Conservation (phyloP, 306 rosid species). For the Casuarina cunninghamiana region DNA sequence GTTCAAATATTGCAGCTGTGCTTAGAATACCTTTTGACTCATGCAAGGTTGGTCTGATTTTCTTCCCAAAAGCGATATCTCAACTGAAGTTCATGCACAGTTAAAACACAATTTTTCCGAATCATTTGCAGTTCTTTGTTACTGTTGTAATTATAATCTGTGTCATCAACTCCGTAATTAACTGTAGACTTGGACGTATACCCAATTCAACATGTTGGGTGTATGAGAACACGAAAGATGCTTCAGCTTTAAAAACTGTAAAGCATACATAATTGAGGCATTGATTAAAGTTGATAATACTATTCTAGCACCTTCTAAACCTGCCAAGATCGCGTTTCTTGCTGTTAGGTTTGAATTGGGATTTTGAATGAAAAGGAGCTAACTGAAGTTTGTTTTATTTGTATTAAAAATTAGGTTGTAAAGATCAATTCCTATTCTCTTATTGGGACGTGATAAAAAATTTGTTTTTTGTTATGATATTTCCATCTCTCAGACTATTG, state of each 20-base stretch:
- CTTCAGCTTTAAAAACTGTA: not conserved
- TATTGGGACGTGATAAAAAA: too few species aligned
- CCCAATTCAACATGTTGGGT: not conserved
- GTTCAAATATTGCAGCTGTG: constrained; percentile 17
- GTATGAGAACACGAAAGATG: not conserved
- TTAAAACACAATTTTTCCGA: not conserved
- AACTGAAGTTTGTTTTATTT: too few species aligned
- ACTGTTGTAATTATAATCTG: not conserved
- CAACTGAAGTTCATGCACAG: not conserved
- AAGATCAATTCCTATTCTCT: too few species aligned
- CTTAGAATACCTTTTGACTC: constrained; percentile 8
- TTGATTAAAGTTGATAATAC: not conserved
- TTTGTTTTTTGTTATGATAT: too few species aligned
- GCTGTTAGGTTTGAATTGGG: too few species aligned
- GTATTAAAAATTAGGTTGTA: too few species aligned
- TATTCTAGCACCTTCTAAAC: too few species aligned
- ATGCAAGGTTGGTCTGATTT: not conserved
- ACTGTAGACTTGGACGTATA: not conserved
- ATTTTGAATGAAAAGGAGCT: too few species aligned
- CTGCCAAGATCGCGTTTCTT: too few species aligned
- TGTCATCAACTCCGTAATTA: not conserved
- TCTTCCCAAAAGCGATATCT: not conserved
- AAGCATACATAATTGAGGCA: not conserved
- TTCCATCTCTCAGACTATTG: not conserved
- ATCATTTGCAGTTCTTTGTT: not conserved